Percentiles rank a stretch among this genome's conserved stretches.
Evolutionary conservation across 1,284 basidiomycete genomes (phyloP).

Genomic region (Pyrrhoderma noxium): DNA sequence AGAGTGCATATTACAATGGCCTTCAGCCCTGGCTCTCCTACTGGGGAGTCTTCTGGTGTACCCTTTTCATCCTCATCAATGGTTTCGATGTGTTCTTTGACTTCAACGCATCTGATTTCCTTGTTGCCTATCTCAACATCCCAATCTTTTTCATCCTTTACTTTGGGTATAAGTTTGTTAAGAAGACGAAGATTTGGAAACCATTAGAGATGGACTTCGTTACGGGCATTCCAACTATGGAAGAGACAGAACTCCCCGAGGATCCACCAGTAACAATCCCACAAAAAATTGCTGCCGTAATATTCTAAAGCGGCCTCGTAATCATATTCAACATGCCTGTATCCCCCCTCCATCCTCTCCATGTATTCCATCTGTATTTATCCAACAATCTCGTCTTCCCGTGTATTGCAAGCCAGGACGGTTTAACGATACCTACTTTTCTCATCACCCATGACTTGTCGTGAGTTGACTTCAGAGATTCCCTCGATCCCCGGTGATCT

Average conservation of each 20-base stretch:
- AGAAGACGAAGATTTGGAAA: constrained; percentile 45
- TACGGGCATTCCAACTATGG: constrained; percentile 52
- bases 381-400: too few species aligned
- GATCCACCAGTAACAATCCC: constrained; percentile 33
- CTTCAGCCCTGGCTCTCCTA: constrained; percentile 33
- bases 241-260: constrained; percentile 48
- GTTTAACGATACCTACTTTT: too few species aligned
- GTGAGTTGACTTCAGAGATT: too few species aligned
- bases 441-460: too few species aligned
- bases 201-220: constrained; percentile 55
- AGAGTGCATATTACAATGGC: constrained; percentile 48
- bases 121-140: constrained; percentile 51
- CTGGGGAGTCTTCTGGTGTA: constrained; percentile 35
- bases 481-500: neutral
- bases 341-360: neutral
- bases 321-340: too few species aligned
- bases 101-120: constrained; percentile 54
- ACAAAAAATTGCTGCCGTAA: constrained; percentile 31
- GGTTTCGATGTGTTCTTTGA: constrained; percentile 55
- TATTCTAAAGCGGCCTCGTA: constrained; percentile 29
- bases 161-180: constrained; percentile 48
- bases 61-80: constrained; percentile 40
- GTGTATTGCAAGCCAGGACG: too few species aligned
- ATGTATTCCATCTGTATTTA: neutral
- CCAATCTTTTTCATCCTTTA: constrained; percentile 46